A percentile compares a stretch with the other conserved stretches of the same genome.
Conservation (phyloP, 2,329 filamentous ascomycete genomes). For the Atkinsonella texensis region DNA sequence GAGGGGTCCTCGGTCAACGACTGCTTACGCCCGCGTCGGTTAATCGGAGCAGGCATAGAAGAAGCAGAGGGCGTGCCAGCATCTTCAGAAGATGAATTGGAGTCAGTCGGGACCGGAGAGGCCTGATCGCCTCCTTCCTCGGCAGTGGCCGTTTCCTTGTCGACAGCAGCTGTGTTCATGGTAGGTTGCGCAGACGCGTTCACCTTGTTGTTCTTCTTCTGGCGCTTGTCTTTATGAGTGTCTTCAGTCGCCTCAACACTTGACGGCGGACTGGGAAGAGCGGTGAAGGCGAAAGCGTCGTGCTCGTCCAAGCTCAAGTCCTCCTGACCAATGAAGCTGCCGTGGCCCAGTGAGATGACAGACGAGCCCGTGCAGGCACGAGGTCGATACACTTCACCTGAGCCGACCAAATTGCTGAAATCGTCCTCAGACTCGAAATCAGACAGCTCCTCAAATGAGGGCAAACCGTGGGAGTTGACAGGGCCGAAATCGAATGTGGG, state of each 20-base stretch:
- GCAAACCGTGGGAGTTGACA: constrained; percentile 45
- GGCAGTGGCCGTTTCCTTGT: constrained; percentile 21
- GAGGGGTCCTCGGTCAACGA: constrained; percentile 94
- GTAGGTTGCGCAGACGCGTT: constrained; percentile 21
- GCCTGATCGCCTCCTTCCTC: constrained; percentile 24
- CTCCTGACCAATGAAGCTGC: constrained; percentile 64
- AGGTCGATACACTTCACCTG: constrained; percentile 56
- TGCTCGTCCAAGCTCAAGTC: constrained; percentile 66
- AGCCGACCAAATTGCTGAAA: constrained; percentile 58
- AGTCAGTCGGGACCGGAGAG: constrained; percentile 26
- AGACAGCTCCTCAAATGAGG: constrained; percentile 73
- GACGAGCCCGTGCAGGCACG: constrained; percentile 56
- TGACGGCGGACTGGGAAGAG: constrained; percentile 48
- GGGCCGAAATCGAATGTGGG: constrained; percentile 39
- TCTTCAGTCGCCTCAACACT: constrained; percentile 26
- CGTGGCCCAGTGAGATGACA: constrained; percentile 58
- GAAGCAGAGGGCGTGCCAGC: constrained; percentile 32
- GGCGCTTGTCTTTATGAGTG: constrained; percentile 43
- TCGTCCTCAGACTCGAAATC: constrained; percentile 89
- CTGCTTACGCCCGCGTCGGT: constrained; percentile 94
- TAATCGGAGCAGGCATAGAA: constrained; percentile 47
- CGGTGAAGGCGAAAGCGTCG: constrained; percentile 45
- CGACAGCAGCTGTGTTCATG: constrained; percentile 29
- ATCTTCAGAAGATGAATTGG: constrained; percentile 23
- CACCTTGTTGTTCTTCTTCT: constrained; percentile 41